These are phyloP conservation scores for Rhizophagus clarus DNA, from an alignment of 192 early-diverging fungal genomes.

Conservation along the genomic window DNA sequence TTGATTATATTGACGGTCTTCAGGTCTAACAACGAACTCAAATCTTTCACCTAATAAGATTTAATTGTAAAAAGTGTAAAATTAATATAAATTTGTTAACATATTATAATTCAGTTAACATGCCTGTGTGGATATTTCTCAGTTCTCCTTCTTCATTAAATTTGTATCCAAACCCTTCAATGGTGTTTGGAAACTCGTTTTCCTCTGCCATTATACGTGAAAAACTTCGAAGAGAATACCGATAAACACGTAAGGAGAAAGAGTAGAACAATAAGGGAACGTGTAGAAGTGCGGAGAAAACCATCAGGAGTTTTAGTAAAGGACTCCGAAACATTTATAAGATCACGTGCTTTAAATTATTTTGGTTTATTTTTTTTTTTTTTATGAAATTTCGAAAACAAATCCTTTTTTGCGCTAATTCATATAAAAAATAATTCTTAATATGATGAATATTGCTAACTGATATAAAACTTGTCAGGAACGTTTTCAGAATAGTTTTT, in stretches of 20 bases:
- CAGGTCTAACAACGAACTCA: slow-evolving; percentile 12
- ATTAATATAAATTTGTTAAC: not conserved
- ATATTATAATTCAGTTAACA: not conserved
- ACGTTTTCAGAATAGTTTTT: too few species aligned
- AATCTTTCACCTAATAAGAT: slow-evolving; percentile 20
- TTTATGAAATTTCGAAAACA: too few species aligned
- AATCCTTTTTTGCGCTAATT: too few species aligned
- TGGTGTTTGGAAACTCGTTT: not conserved
- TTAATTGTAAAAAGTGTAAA: too few species aligned
- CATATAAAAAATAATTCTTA: too few species aligned
- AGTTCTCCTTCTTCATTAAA: slow-evolving; percentile 27
- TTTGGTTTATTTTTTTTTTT: too few species aligned
- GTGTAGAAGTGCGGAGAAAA: not conserved
- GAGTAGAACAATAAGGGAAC: not conserved
- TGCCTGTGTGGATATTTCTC: slow-evolving; percentile 16
- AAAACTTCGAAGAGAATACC: not conserved
- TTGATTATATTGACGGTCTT: slow-evolving; percentile 27
- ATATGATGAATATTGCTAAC: too few species aligned
- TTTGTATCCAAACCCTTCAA: slow-evolving; percentile 30
- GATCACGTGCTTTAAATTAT: too few species aligned
- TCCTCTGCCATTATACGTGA: not conserved
- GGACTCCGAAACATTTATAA: not conserved
- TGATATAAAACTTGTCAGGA: too few species aligned
- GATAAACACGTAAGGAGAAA: not conserved
- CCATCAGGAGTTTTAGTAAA: not conserved